These are phyloP conservation scores for Globisporangium spiculum DNA, from an alignment of 352 stramenopile species.

Conservation along the genomic window DNA sequence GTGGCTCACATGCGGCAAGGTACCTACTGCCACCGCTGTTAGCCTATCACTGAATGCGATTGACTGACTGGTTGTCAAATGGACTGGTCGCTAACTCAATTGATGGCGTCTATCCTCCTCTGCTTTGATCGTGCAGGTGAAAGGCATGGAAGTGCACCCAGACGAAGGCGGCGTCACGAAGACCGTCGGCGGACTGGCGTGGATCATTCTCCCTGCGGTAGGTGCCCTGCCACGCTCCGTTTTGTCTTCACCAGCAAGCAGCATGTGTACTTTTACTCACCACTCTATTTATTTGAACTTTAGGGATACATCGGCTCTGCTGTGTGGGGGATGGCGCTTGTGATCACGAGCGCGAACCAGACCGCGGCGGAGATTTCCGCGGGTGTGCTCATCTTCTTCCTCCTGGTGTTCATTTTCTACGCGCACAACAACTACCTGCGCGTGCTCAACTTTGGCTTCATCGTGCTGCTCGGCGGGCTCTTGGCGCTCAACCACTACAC, in stretches of 20 bases:
- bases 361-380: conserved; percentile 65
- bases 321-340: conserved; percentile 84
- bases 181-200: conserved; percentile 63
- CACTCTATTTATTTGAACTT: background rate
- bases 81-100: background rate
- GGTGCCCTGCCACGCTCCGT: conserved; percentile 10
- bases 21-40: conserved; percentile 26
- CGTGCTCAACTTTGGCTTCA: conserved; percentile 79
- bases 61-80: background rate
- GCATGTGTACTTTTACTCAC: background rate
- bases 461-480: conserved; percentile 74
- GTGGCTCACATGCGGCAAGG: conserved; percentile 83
- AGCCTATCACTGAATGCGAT: background rate
- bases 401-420: conserved; percentile 85
- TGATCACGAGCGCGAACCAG: conserved; percentile 64
- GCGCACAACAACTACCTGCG: conserved; percentile 87
- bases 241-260: background rate
- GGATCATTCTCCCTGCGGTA: conserved; percentile 75
- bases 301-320: conserved; percentile 85
- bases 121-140: conserved; percentile 37
- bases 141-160: conserved; percentile 87
- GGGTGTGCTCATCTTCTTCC: conserved; percentile 85
- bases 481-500: conserved; percentile 71
- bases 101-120: background rate
- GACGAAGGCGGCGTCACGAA: conserved; percentile 88